Percentiles rank a stretch among this genome's conserved stretches.
Conservation (phyloP, 331 rosid genomes). For the Rhamnella rubrinervis region DNA sequence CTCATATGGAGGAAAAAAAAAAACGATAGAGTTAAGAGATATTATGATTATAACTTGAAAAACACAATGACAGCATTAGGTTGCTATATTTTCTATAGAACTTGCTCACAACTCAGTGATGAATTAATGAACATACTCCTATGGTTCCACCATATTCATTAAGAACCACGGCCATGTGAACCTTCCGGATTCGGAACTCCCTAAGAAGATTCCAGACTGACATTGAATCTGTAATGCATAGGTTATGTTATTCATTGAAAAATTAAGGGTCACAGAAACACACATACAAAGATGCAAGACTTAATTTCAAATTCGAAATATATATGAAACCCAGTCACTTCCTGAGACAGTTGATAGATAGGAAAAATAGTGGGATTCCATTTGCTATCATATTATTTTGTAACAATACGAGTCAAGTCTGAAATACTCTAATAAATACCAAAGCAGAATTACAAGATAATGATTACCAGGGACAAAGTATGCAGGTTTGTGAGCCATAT, state of each 20-base stretch:
- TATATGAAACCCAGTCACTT: neutral
- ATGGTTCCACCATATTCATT: conserved; percentile 99
- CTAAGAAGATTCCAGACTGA: conserved; percentile 99
- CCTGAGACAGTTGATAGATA: neutral
- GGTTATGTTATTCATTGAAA: conserved; percentile 23
- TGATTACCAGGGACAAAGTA: conserved; percentile 96
- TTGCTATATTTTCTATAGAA: conserved; percentile 12
- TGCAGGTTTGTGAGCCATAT: conserved; percentile 98
- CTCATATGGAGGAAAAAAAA: conserved; percentile 6
- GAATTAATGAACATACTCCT: conserved; percentile 64
- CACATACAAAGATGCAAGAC: neutral
- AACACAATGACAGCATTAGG: conserved; percentile 1
- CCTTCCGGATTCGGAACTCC: conserved; percentile 96
- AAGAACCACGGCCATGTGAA: conserved; percentile 99
- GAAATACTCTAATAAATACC: neutral
- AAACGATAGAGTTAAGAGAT: neutral
- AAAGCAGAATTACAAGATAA: conserved; percentile 1
- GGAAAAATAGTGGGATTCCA: conserved; percentile 4
- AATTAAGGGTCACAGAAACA: conserved; percentile 3
- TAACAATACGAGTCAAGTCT: neutral
- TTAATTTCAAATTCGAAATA: conserved; percentile 13
- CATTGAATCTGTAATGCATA: conserved; percentile 86
- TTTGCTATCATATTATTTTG: neutral
- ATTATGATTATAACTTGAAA: neutral
- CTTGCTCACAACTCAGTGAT: conserved; percentile 2